Evolutionary conservation across 2,329 filamentous ascomycete genomes (phyloP).

Genomic region (Pseudonectria buxi): DNA sequence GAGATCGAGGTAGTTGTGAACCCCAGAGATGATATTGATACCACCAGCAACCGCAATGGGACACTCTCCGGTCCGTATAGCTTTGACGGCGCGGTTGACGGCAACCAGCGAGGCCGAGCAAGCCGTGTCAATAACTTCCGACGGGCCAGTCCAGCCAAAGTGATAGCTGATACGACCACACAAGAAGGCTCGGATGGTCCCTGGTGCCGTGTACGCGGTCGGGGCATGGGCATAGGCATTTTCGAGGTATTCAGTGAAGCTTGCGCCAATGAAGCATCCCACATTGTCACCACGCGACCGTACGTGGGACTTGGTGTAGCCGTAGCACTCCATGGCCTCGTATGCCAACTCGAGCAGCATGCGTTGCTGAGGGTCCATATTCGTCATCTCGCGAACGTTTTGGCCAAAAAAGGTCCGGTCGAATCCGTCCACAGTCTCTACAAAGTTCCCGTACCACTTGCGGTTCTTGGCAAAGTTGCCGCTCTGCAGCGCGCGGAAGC

Average conservation of each 20-base stretch:
- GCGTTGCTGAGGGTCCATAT: conserved; percentile 29
- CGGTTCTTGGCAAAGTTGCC: not conserved
- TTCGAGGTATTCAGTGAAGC: conserved; percentile 18
- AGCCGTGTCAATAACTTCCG: conserved; percentile 29
- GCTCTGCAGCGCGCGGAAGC: not conserved
- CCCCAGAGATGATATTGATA: conserved; percentile 29
- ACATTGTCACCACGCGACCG: conserved; percentile 9
- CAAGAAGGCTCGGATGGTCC: conserved; percentile 26
- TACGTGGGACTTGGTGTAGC: conserved; percentile 3
- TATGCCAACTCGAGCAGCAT: conserved; percentile 28
- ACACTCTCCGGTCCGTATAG: conserved; percentile 24
- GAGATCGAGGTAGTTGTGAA: conserved; percentile 15
- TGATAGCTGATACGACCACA: conserved; percentile 27
- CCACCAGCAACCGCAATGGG: conserved; percentile 31
- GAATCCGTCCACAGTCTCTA: conserved; percentile 10
- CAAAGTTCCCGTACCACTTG: conserved; percentile 4
- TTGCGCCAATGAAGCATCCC: conserved; percentile 21
- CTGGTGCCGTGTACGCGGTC: conserved; percentile 27
- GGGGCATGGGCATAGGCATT: conserved; percentile 18
- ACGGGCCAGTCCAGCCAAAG: conserved; percentile 31
- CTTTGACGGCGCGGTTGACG: conserved; percentile 25
- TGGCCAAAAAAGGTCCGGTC: conserved; percentile 26
- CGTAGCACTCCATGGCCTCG: conserved; percentile 22
- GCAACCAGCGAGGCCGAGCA: conserved; percentile 31
- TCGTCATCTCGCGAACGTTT: conserved; percentile 18